Base-by-base conservation (phyloP, 2,329 filamentous ascomycete genomes). In the Cladorrhinum sp. region DNA sequence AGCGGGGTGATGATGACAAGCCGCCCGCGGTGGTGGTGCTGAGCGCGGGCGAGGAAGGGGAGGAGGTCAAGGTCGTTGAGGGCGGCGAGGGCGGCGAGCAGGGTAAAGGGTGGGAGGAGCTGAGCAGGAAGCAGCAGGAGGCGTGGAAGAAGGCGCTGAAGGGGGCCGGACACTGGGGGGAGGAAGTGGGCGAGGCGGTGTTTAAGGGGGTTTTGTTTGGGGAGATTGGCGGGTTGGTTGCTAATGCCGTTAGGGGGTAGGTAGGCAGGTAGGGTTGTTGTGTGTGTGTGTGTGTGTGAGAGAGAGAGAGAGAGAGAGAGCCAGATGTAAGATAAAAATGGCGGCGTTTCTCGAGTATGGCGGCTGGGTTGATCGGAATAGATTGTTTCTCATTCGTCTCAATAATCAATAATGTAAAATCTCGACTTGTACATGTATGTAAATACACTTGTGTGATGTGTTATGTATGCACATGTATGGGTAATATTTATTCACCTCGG, bases 201-300 rank as follows among this genome's bases (percentile, higher is more conserved):
- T 82, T 96, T 67, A 86, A 87, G 74, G 89, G 90, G 2, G 83
- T 96, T 30, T 77, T 96, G 64, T 96, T 96, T 75, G 84, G 86
- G 20, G 84, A 92, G 74, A 79, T 91, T 65, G 89, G 83, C 1
- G 88, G 84, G 1, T 76, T 80, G 56, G 84, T 90, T 16, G 83
- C 85, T 4, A 77, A 76, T 28, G 78, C 80, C 52, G 76, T 84
- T 57, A 53, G 63, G 57, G 60, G 54, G 56, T 57, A 53, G 18
- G 16, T n/a, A 14, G 49, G 26, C 4, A 28, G 9, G 9, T 28
- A 28, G 9, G 4, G 9, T 28, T 5, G 26, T 28, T 9, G 26
- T 5, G 26, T 28, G 26, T 28, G 26, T n/a, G n/a, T n/a, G n/a
- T n/a, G n/a, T n/a, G n/a, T n/a, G n/a, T n/a, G n/a, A n/a, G n/a